phyloP scores from a whole-genome alignment of 176 grass and related monocot species.

The Chrysopogon serrulatus region DNA sequence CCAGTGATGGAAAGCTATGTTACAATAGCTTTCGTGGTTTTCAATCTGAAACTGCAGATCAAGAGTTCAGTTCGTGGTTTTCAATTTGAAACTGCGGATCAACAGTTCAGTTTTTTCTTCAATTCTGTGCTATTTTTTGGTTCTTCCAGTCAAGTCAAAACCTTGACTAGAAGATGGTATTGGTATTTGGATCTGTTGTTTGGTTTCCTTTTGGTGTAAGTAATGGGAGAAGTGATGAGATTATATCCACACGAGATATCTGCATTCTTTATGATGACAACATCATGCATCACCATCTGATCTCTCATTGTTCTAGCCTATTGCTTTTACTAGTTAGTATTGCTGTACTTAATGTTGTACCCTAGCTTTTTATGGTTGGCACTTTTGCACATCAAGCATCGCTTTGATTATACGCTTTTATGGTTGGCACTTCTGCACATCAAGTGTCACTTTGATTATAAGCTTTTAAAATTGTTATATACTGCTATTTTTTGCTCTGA shows the following conservation, averaged over 20 bases:
- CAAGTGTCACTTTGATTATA: background rate
- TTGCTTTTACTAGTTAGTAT: background rate
- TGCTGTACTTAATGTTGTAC: too few species aligned
- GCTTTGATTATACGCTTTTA: background rate
- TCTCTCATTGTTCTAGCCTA: background rate
- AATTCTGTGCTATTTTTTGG: fast-evolving
- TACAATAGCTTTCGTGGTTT: conserved; percentile 32
- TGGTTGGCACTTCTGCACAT: background rate
- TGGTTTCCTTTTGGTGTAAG: background rate
- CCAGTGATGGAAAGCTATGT: conserved; percentile 28
- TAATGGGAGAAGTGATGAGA: conserved; percentile 32
- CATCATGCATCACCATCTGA: conserved; percentile 63
- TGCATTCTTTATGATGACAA: conserved; percentile 44
- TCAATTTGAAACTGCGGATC: background rate
- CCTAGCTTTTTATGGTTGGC: background rate
- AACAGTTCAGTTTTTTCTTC: background rate
- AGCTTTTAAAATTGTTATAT: background rate
- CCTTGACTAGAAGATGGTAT: too few species aligned
- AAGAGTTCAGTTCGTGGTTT: background rate
- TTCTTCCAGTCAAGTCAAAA: background rate
- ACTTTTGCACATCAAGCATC: too few species aligned
- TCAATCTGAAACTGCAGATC: conserved; percentile 43
- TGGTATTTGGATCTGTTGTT: background rate
- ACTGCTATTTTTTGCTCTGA: background rate
- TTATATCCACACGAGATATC: conserved; percentile 44